Evolutionary conservation across 805 yeast genomes (phyloP).

Genomic region (Kuraishia molischiana): DNA sequence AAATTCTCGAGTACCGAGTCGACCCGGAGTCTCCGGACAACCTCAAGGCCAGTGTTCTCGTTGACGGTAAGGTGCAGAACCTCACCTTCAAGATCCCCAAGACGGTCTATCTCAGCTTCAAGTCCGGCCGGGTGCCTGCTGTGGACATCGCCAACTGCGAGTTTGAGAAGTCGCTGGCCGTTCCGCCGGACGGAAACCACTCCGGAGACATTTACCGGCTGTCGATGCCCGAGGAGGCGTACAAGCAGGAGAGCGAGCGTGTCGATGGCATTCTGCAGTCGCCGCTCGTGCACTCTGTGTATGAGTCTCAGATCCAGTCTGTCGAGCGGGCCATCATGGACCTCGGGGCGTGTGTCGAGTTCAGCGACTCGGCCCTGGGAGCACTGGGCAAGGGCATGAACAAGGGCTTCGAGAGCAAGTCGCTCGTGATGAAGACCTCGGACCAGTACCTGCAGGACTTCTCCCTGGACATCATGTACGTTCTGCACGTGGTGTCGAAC

Average conservation of each 20-base stretch:
- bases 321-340: conserved; percentile 70
- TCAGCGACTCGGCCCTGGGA: conserved; percentile 68
- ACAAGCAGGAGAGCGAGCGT: conserved; percentile 41
- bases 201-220: conserved; percentile 46
- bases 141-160: conserved; percentile 36
- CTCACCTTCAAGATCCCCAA: conserved; percentile 69
- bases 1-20: conserved; percentile 59
- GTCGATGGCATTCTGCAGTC: conserved; percentile 57
- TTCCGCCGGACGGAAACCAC: conserved; percentile 62
- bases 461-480: conserved; percentile 47
- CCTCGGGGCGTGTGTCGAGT: conserved; percentile 63
- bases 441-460: conserved; percentile 46
- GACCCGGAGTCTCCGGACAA: conserved; percentile 58
- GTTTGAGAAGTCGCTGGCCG: conserved; percentile 47
- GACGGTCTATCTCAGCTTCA: conserved; percentile 58
- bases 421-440: conserved; percentile 35
- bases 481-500: conserved; percentile 61
- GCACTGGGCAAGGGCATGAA: conserved; percentile 79
- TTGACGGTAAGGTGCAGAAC: conserved; percentile 65
- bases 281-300: conserved; percentile 54
- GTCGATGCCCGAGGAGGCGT: conserved; percentile 59
- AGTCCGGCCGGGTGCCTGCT: conserved; percentile 23
- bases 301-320: conserved; percentile 63
- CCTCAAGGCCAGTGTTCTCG: conserved; percentile 58
- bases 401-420: conserved; percentile 66